Evolutionary conservation across 306 rosid genomes (phyloP).

Genomic region (Begonia fuchsioides): DNA sequence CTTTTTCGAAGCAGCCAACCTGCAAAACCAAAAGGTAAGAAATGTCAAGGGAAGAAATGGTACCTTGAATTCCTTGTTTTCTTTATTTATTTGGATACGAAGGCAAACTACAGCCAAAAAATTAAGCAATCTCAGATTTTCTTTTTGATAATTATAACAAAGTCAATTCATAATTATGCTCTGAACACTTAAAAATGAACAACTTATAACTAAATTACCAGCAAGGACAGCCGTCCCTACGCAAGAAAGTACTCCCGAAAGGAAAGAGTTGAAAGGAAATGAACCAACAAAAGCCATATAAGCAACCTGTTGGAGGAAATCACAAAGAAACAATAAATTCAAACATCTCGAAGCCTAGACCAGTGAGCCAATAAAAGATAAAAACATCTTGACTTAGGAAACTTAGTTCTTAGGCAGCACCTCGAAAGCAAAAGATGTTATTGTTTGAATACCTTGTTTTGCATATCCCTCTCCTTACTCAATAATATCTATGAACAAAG

Average conservation of each 20-base stretch:
- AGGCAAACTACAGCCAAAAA: conserved; percentile 56
- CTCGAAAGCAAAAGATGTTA: background rate
- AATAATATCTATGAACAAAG: no score
- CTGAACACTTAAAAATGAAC: background rate
- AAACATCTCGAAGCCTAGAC: no score
- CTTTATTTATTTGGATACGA: conserved; percentile 88
- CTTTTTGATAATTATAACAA: background rate
- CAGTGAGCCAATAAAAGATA: no score
- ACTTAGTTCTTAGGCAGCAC: background rate
- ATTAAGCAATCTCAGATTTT: background rate
- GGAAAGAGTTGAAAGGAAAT: conserved; percentile 88
- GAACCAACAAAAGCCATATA: conserved; percentile 79
- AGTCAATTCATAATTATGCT: background rate
- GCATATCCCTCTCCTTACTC: background rate
- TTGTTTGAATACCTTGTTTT: background rate
- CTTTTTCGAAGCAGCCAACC: no score
- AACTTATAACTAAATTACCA: conserved; percentile 20
- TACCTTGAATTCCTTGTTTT: conserved; percentile 91
- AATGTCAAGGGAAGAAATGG: background rate
- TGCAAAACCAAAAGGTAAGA: no score
- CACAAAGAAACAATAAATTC: no score
- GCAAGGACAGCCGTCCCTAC: conserved; percentile 88
- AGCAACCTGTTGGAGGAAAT: conserved; percentile 39
- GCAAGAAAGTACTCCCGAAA: conserved; percentile 79
- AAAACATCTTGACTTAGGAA: no score